Conservation (phyloP, 257 asterid genomes). For the Phtheirospermum japonicum region DNA sequence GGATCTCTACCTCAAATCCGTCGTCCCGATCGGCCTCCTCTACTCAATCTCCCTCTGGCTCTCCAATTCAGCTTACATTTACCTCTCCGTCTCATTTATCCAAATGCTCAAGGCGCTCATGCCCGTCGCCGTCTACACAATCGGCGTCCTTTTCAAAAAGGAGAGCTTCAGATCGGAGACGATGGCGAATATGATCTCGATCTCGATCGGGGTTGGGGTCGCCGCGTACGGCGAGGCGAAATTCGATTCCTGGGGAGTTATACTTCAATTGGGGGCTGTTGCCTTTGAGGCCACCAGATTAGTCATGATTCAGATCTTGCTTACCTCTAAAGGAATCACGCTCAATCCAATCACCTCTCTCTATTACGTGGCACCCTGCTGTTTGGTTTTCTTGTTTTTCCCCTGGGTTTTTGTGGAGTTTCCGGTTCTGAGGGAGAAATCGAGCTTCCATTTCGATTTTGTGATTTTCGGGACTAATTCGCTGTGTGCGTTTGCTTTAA, state of each 20-base stretch:
- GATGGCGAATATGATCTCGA: constrained; percentile 62
- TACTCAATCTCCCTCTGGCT: constrained; percentile 70
- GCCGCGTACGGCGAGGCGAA: too few species aligned
- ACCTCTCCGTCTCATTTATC: constrained; percentile 67
- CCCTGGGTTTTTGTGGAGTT: constrained; percentile 69
- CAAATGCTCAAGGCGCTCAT: constrained; percentile 76
- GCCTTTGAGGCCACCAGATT: too few species aligned
- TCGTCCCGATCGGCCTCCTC: constrained; percentile 71
- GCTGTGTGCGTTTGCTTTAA: constrained; percentile 66
- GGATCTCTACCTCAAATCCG: constrained; percentile 57
- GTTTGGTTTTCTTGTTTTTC: constrained; percentile 46
- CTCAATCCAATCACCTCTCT: constrained; percentile 67
- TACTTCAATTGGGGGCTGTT: too few species aligned
- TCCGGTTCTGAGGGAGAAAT: constrained; percentile 39
- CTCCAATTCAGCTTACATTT: constrained; percentile 73
- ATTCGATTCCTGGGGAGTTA: too few species aligned
- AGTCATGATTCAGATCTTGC: too few species aligned
- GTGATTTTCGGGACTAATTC: constrained; percentile 64
- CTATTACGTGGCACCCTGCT: constrained; percentile 73
- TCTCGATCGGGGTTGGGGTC: constrained; percentile 72
- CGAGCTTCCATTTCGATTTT: constrained; percentile 44
- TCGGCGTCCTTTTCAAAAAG: constrained; percentile 52
- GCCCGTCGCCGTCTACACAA: constrained; percentile 72
- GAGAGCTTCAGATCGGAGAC: constrained; percentile 42
- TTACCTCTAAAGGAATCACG: constrained; percentile 63